Conservation (phyloP, 2,329 filamentous ascomycete species). For the Fusarium annulatum region DNA sequence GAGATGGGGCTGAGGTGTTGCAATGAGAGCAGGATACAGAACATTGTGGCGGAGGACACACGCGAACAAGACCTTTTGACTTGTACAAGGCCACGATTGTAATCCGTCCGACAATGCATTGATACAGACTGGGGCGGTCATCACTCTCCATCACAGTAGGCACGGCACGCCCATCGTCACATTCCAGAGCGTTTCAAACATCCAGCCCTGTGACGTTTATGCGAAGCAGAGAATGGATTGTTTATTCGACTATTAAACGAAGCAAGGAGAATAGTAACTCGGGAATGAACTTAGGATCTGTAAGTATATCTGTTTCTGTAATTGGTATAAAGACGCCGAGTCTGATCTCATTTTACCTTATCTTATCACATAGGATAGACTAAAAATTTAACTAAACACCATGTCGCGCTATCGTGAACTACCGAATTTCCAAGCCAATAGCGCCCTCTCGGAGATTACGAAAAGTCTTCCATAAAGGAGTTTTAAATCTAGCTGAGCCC, state of each 20-base stretch:
- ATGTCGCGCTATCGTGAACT: neutral
- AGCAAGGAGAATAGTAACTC: neutral
- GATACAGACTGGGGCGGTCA: accelerated
- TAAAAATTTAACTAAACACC: neutral
- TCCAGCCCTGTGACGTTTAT: neutral
- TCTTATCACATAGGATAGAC: no score
- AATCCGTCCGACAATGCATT: accelerated
- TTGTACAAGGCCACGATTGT: no score
- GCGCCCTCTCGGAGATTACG: neutral
- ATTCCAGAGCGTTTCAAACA: neutral
- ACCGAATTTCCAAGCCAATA: neutral
- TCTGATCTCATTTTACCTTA: neutral
- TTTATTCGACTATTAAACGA: no score
- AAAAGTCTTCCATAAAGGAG: neutral
- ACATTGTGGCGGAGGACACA: accelerated
- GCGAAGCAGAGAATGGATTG: neutral
- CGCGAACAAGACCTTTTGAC: no score
- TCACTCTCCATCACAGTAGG: neutral
- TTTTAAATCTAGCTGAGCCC: accelerated
- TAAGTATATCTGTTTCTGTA: neutral
- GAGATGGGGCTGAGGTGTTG: neutral
- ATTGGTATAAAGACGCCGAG: no score
- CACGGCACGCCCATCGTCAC: neutral
- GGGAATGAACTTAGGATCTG: neutral
- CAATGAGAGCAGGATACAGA: neutral